A percentile compares a stretch with the other conserved stretches of the same genome.
Evolutionary conservation across 345 rosid genomes (phyloP).

Genomic region (Lumnitzera littorea): DNA sequence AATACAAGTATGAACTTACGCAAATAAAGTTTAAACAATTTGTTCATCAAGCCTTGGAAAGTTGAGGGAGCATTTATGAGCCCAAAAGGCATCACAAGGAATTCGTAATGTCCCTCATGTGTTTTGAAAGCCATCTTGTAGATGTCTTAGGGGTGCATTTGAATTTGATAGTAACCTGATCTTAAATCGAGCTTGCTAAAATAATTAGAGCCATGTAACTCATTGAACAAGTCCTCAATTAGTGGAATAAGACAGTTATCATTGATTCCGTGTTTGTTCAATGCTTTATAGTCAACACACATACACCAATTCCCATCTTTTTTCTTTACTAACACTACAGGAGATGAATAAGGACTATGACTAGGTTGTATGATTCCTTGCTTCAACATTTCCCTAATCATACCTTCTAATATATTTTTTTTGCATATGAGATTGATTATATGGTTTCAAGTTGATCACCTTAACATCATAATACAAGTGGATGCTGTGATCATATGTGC

Average conservation of each 20-base stretch:
- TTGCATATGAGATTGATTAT: too few species aligned
- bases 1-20: not conserved
- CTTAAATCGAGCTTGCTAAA: not conserved
- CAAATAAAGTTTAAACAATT: not conserved
- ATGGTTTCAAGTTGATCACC: too few species aligned
- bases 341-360: too few species aligned
- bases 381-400: too few species aligned
- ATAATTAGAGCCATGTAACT: not conserved
- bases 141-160: not conserved
- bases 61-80: not conserved
- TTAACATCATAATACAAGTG: too few species aligned
- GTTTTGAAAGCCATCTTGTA: not conserved
- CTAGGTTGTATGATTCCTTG: too few species aligned
- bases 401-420: too few species aligned
- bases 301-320: too few species aligned
- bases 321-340: too few species aligned
- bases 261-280: not conserved
- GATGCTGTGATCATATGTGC: too few species aligned
- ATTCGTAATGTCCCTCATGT: not conserved
- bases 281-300: too few species aligned
- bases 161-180: not conserved
- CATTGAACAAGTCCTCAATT: not conserved
- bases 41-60: not conserved
- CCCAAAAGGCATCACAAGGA: not conserved
- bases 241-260: not conserved